phyloP scores from a whole-genome alignment of 2,329 filamentous ascomycete species.

The Davidsoniella eucalypti region DNA sequence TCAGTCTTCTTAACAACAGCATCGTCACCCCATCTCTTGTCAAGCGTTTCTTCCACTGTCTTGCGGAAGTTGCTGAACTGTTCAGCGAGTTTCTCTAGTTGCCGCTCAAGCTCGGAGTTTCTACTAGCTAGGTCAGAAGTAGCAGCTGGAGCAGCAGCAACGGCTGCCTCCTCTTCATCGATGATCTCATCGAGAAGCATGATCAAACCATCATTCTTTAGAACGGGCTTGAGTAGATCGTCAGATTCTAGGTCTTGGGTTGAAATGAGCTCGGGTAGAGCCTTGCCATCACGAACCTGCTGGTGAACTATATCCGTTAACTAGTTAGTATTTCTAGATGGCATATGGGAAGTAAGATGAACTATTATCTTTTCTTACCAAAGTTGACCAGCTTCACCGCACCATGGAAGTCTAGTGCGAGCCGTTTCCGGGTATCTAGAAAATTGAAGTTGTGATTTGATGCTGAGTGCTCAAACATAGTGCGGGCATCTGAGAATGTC shows the following conservation, averaged over 20 bases:
- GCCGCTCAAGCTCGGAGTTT: slow-evolving; percentile 30
- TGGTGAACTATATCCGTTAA: slow-evolving; percentile 26
- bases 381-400: slow-evolving; percentile 63
- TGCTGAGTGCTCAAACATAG: slow-evolving; percentile 55
- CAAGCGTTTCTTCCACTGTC: slow-evolving; percentile 49
- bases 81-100: slow-evolving; percentile 42
- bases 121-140: slow-evolving; percentile 11
- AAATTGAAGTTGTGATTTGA: slow-evolving; percentile 53
- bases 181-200: slow-evolving; percentile 70
- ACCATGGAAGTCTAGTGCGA: slow-evolving; percentile 55
- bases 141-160: neutral
- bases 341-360: neutral
- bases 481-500: slow-evolving; percentile 44
- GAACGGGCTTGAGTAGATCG: slow-evolving; percentile 61
- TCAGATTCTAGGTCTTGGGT: slow-evolving; percentile 56
- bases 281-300: slow-evolving; percentile 26
- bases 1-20: slow-evolving; percentile 13
- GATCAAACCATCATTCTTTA: slow-evolving; percentile 80
- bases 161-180: slow-evolving; percentile 24
- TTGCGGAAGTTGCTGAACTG: slow-evolving; percentile 51
- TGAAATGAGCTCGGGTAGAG: slow-evolving; percentile 41
- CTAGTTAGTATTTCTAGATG: neutral
- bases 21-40: slow-evolving; percentile 45
- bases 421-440: slow-evolving; percentile 35
- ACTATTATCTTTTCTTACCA: slow-evolving; percentile 19